A percentile compares a stretch with the other conserved stretches of the same genome.
Evolutionary conservation across 441 rosid species (phyloP).

Genomic region (Adansonia gregorii): DNA sequence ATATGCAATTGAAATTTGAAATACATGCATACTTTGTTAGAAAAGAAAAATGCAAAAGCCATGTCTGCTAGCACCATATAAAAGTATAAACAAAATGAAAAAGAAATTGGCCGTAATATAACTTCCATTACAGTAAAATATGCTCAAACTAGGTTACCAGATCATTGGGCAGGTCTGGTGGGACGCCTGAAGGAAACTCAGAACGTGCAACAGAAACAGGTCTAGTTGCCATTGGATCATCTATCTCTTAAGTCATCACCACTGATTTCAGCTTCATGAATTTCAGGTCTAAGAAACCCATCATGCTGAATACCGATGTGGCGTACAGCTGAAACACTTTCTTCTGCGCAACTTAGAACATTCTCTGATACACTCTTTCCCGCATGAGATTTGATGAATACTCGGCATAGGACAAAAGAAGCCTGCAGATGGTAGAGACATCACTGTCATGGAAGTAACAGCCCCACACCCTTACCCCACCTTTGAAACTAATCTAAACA

Average conservation of each 20-base stretch:
- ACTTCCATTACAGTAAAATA: neutral
- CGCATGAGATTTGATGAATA: conserved; percentile 43
- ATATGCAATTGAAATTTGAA: neutral
- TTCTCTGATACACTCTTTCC: conserved; percentile 41
- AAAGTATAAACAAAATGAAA: neutral
- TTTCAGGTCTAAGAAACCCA: conserved; percentile 38
- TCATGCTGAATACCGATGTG: conserved; percentile 47
- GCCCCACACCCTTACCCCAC: neutral
- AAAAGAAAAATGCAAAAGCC: neutral
- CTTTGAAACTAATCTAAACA: neutral
- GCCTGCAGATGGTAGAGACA: conserved; percentile 42
- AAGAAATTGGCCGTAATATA: neutral
- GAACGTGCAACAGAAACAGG: conserved; percentile 33
- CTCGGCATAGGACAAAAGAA: conserved; percentile 56
- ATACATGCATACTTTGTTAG: neutral
- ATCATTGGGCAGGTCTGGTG: conserved; percentile 26
- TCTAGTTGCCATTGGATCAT: conserved; percentile 25
- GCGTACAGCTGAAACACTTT: conserved; percentile 44
- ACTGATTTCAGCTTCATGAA: conserved; percentile 29
- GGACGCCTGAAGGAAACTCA: conserved; percentile 33
- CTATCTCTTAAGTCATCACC: conserved; percentile 24
- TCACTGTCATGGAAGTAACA: conserved; percentile 1
- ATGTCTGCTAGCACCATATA: neutral
- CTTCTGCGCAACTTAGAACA: conserved; percentile 46
- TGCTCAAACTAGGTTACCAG: conserved; percentile 35